Evolutionary conservation across 2,329 filamentous ascomycete species (phyloP).

Genomic region (Colletotrichum tofieldiae): DNA sequence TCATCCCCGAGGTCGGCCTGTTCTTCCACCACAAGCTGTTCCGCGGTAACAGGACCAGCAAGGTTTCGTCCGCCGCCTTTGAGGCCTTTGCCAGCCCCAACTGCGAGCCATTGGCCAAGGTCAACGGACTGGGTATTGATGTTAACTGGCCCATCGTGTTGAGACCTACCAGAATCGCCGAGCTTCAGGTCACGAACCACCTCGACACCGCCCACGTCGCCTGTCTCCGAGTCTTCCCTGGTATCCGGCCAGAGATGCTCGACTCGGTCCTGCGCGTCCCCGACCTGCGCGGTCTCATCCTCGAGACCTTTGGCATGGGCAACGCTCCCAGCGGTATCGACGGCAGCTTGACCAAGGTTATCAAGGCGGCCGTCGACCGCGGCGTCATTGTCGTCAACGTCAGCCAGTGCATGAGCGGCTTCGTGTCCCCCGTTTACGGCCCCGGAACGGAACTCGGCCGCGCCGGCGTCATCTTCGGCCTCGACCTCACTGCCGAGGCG

Average conservation of each 20-base stretch:
- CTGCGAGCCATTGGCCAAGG: conserved; percentile 83
- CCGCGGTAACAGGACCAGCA: conserved; percentile 89
- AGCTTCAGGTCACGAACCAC: conserved; percentile 81
- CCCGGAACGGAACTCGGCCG: conserved; percentile 83
- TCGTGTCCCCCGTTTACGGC: conserved; percentile 84
- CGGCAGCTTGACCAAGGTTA: conserved; percentile 83
- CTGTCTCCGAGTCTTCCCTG: conserved; percentile 90
- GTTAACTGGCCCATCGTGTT: conserved; percentile 86
- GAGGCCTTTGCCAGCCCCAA: conserved; percentile 94
- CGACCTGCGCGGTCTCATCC: conserved; percentile 84
- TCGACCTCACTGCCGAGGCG: conserved; percentile 91
- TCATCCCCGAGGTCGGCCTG: conserved; percentile 92
- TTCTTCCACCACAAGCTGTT: conserved; percentile 96
- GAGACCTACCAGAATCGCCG: conserved; percentile 80
- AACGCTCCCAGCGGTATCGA: conserved; percentile 90
- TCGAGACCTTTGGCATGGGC: conserved; percentile 94
- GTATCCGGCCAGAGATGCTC: conserved; percentile 94
- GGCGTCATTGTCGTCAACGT: conserved; percentile 92
- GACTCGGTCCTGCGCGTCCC: conserved; percentile 85
- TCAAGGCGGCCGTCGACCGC: conserved; percentile 82
- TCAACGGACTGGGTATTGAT: conserved; percentile 85
- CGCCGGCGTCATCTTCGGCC: conserved; percentile 89
- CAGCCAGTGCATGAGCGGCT: conserved; percentile 87
- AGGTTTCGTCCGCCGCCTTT: conserved; percentile 89
- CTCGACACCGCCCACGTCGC: conserved; percentile 92